Percentiles rank a stretch among this genome's conserved stretches.
Conservation (phyloP, 805 yeast species). For the Myxozyma geophila region DNA sequence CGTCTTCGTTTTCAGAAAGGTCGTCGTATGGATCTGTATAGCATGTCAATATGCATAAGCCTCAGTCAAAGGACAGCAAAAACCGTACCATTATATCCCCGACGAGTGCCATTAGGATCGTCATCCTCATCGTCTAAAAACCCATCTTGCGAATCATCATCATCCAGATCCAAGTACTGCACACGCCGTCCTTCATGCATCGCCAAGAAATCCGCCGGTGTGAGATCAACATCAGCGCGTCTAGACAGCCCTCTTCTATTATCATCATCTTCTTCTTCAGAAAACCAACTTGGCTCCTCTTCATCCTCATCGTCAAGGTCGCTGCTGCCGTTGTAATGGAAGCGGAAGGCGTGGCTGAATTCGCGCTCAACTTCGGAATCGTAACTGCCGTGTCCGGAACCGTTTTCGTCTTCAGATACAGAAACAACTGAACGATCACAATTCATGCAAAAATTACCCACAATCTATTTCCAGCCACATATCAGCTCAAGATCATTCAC, state of each 20-base stretch:
- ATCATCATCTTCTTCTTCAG: background rate
- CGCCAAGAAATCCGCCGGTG: background rate
- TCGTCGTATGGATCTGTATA: background rate
- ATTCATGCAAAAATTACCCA: slow-evolving; percentile 31
- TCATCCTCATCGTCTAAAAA: slow-evolving; percentile 7
- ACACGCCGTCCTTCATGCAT: slow-evolving; percentile 1
- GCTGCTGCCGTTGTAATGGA: background rate
- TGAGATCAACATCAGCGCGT: slow-evolving; percentile 1
- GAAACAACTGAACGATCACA: background rate
- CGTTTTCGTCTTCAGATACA: background rate
- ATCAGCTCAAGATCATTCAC: background rate
- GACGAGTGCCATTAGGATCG: background rate
- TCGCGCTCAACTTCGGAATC: background rate
- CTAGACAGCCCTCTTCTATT: background rate
- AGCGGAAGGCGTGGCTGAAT: no score
- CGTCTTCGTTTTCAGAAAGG: slow-evolving; percentile 18
- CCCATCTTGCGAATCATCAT: slow-evolving; percentile 18
- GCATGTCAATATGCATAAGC: background rate
- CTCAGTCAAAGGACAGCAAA: background rate
- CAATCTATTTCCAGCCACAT: background rate
- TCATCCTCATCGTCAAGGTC: background rate
- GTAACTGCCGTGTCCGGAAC: background rate
- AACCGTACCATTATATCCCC: background rate
- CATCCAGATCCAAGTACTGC: slow-evolving; percentile 9
- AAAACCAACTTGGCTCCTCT: slow-evolving; percentile 12